Evolutionary conservation across 257 asterid genomes (phyloP).

Genomic region (Solanum appendiculatum): DNA sequence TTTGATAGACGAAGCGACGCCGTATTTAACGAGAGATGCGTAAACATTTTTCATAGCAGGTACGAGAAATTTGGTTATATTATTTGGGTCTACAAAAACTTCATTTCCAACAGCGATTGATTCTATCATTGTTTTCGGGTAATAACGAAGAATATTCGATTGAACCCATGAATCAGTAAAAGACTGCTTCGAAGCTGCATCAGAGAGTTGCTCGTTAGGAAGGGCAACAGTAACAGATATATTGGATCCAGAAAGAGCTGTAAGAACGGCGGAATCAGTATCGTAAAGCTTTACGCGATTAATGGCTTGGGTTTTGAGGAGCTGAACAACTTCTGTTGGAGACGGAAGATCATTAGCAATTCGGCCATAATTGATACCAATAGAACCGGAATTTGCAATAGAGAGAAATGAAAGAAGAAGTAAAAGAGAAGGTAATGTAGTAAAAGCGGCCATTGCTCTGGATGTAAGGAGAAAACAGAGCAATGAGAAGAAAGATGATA

Average conservation of each 20-base stretch:
- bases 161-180: slow-evolving; percentile 73
- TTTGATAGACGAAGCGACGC: slow-evolving; percentile 33
- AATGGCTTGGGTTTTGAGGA: slow-evolving; percentile 54
- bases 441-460: background rate
- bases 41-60: slow-evolving; percentile 80
- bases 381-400: slow-evolving; percentile 26
- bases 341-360: slow-evolving; percentile 69
- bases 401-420: background rate
- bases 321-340: slow-evolving; percentile 56
- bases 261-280: slow-evolving; percentile 57
- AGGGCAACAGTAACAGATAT: slow-evolving; percentile 64
- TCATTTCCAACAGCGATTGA: slow-evolving; percentile 85
- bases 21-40: slow-evolving; percentile 39
- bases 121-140: slow-evolving; percentile 48
- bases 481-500: background rate
- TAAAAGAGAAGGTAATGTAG: background rate
- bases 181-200: slow-evolving; percentile 49
- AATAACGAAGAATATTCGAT: slow-evolving; percentile 45
- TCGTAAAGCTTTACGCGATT: slow-evolving; percentile 56
- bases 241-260: slow-evolving; percentile 58
- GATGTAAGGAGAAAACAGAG: background rate
- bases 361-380: slow-evolving; percentile 87
- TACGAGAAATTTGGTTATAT: slow-evolving; percentile 52
- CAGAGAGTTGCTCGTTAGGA: slow-evolving; percentile 64
- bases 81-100: slow-evolving; percentile 54